Base-by-base conservation (phyloP, 2,329 filamentous ascomycete genomes). In the Pseudopithomyces maydicus region DNA sequence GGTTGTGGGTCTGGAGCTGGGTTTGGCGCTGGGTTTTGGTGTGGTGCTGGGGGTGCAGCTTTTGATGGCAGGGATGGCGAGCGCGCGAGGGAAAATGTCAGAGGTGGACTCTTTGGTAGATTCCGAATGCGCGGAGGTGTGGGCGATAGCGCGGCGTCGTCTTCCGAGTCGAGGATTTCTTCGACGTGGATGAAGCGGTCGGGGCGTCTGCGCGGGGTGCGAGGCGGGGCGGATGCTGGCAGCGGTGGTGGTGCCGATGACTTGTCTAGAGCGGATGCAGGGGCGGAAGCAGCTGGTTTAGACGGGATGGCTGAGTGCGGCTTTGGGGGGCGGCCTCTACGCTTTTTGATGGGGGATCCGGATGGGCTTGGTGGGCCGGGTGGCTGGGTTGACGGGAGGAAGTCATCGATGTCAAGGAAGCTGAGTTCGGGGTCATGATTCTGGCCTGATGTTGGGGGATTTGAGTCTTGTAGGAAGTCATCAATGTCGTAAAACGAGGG, bases 121-220 rank as follows among this genome's bases (percentile, higher is more conserved):
- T 57, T 67, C 6, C 55, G 54, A n/a, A 57, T 35, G 26, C 70
- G 72, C 3, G 73, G 74, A 38, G 75, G 74, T 1, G 72, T 72
- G 1, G 74, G 74, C 1, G 72, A 73, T 2, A 74, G 57, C 0
- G 63, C 59, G 35, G 67, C 65, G 14, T 77, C 74, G 44, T 75
- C 71, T 62, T 77, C 74, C 0, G 75, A 77, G 58, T 78, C 76
- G 2, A 72, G 59, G 26, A 78, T 77, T 17, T 77, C 75, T 23
- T 77, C 75, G 19, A 77, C 70, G 39, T 73, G 61, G 14, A 65
- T 55, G 55, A 74, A 77, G 6, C 71, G 67, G 7, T 57, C 52
- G 14, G 60, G 63, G 8, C 4, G 29, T 14, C 41, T 50, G 3
- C 41, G 33, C 1, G 55, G 55, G 8, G 63, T 61, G 38, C 51